Conservation (phyloP, 192 early-diverging fungal species). For the Linnemannia elongata region DNA sequence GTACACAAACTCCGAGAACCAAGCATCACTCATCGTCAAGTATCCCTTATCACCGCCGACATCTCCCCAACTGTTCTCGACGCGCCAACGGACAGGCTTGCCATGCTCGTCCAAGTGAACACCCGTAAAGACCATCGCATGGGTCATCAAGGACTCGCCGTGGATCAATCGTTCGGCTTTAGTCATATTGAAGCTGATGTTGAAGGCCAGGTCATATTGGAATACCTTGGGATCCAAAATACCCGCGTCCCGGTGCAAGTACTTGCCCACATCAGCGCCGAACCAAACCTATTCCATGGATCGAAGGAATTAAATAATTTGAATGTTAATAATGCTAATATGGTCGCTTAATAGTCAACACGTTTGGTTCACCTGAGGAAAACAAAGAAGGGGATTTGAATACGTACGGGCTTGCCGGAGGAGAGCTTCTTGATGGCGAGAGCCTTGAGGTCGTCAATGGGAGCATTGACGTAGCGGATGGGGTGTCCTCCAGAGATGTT, state of each 20-base stretch:
- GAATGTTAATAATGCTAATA: too few relatives aligned
- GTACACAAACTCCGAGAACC: conserved; percentile 86
- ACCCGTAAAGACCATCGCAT: conserved; percentile 86
- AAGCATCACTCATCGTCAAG: conserved; percentile 81
- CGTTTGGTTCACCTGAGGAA: too few relatives aligned
- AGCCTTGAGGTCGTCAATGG: conserved; percentile 67
- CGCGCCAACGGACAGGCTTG: conserved; percentile 78
- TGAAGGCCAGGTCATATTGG: conserved; percentile 78
- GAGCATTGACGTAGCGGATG: conserved; percentile 78
- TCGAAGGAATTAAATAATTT: neutral
- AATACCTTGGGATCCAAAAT: conserved; percentile 73
- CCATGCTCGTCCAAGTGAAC: conserved; percentile 76
- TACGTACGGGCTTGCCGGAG: conserved; percentile 67
- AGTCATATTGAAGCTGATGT: conserved; percentile 67
- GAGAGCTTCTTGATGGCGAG: conserved; percentile 71
- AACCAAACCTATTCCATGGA: conserved; percentile 72
- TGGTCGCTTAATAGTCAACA: too few relatives aligned
- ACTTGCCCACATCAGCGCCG: conserved; percentile 82
- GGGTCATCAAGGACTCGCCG: conserved; percentile 83
- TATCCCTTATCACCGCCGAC: conserved; percentile 79
- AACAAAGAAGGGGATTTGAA: too few relatives aligned
- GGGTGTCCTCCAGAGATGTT: conserved; percentile 77
- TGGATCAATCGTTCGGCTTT: conserved; percentile 80
- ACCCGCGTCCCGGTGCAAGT: conserved; percentile 64
- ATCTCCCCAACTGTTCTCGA: conserved; percentile 82